Evolutionary conservation across 78 protist species (phyloP), one percentile per base, ranked within the genome.

Genomic region (Dictyostelium capitatum): DNA sequence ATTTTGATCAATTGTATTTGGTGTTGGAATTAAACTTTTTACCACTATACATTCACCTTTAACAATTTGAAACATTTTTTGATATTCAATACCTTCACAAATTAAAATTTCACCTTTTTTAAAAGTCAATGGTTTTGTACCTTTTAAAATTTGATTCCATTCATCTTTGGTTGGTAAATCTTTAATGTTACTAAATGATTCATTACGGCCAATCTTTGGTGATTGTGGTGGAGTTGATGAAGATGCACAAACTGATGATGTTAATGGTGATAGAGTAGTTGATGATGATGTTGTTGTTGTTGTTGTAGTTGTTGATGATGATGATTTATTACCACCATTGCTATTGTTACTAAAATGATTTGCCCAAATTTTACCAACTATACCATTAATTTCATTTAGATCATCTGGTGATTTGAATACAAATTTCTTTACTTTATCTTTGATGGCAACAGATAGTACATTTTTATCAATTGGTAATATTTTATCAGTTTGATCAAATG

Each of bases 111-210:
- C 92, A 6, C 91, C 90, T 47, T 93, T 82, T 51, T 78, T 64
- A 70, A 57, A 93, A 9, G 50, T 83, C 1, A 77, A 17, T 10
- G 94, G 67, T 50, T 93, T 93, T 7, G 94, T 73, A 65, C 95
- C 96, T 54, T 93, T 83, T 8, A 93, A 53, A 73, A 93, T 59
- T 15, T 54, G 89, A 43, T 59, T 82, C 87, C 91, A 82, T 51
- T 93, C 96, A 15, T 93, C 96, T 69, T 74, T 79, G 3, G 90
- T 62, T 65, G 91, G 92, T 15, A 82, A 37, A 54, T 91, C 95
- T 20, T 73, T 59, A 14, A 77, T 79, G 5, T 74, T 79, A 15
- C 83, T 47, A 62, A 87, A 87, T 19, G 93, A 87, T 10, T 87
- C 93, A 32, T 73, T 79, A 28, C 93, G 67, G 20, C 93, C 93